A percentile compares a stretch with the other conserved stretches of the same genome.
Conservation (phyloP, 2,329 filamentous ascomycete species). For the Penicillium sp. region DNA sequence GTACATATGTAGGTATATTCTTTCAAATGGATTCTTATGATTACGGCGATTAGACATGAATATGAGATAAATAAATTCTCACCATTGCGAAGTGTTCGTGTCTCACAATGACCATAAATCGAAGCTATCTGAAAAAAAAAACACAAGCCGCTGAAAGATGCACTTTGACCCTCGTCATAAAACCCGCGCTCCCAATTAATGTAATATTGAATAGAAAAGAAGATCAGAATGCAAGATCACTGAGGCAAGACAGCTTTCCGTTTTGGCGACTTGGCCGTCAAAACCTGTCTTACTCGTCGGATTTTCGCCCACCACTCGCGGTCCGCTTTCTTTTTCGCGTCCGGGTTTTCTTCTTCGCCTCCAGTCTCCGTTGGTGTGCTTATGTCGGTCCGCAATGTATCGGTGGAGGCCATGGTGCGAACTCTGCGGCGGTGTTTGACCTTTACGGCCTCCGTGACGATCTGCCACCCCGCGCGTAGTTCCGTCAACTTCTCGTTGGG, state of each 20-base stretch:
- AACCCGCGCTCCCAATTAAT: conserved; percentile 1
- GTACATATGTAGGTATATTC: too few relatives aligned
- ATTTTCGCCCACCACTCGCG: conserved; percentile 73
- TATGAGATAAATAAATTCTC: neutral
- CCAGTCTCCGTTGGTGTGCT: conserved; percentile 22
- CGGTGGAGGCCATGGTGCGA: conserved; percentile 29
- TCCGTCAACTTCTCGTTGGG: conserved; percentile 33
- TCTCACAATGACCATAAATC: neutral
- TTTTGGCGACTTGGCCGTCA: conserved; percentile 64
- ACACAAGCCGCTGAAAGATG: conserved; percentile 2
- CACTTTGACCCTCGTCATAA: conserved; percentile 4
- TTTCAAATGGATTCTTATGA: neutral
- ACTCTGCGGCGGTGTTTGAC: conserved; percentile 39
- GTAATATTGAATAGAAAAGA: conserved; percentile 2
- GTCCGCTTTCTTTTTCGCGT: conserved; percentile 59
- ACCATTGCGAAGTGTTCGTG: neutral
- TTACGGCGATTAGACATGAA: neutral
- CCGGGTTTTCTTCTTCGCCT: conserved; percentile 42
- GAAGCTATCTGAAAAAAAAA: neutral
- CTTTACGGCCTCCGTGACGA: conserved; percentile 44
- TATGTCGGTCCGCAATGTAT: conserved; percentile 30
- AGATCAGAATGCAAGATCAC: conserved; percentile 4
- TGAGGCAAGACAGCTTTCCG: conserved; percentile 38
- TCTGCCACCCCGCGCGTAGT: conserved; percentile 48
- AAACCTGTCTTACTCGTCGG: conserved; percentile 68